These are phyloP conservation scores for Solanum chmielewskii DNA, from an alignment of 257 asterid genomes.

Conservation along the genomic window DNA sequence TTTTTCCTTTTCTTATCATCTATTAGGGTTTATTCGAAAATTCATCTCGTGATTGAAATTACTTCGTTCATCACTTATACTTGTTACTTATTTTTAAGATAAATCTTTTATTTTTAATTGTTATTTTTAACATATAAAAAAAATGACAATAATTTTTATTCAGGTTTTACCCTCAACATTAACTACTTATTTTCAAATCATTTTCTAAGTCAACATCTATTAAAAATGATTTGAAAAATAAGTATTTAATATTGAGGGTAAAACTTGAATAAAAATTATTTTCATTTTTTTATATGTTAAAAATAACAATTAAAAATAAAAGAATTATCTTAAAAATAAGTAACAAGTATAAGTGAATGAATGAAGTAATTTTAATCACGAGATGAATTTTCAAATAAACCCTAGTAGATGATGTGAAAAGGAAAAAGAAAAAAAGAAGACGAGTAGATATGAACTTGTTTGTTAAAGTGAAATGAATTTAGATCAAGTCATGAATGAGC, in stretches of 20 bases:
- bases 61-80: neutral
- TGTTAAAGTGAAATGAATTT: neutral
- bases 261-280: neutral
- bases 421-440: neutral
- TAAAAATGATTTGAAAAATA: neutral
- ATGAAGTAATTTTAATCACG: too few species aligned
- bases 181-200: neutral
- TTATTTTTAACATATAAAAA: neutral
- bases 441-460: neutral
- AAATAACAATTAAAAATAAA: too few species aligned
- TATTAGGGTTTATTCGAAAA: neutral
- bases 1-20: neutral
- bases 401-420: neutral
- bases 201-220: too few species aligned
- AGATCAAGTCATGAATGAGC: neutral
- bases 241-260: neutral
- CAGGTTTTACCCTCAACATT: neutral
- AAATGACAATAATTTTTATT: neutral
- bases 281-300: neutral
- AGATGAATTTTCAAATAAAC: neutral
- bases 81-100: too few species aligned
- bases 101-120: too few species aligned
- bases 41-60: too few species aligned
- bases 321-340: too few species aligned
- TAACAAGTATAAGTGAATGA: neutral